Percentiles rank a stretch among this genome's conserved stretches.
Conservation (phyloP, 441 rosid species). For the Syzygium malaccense region DNA sequence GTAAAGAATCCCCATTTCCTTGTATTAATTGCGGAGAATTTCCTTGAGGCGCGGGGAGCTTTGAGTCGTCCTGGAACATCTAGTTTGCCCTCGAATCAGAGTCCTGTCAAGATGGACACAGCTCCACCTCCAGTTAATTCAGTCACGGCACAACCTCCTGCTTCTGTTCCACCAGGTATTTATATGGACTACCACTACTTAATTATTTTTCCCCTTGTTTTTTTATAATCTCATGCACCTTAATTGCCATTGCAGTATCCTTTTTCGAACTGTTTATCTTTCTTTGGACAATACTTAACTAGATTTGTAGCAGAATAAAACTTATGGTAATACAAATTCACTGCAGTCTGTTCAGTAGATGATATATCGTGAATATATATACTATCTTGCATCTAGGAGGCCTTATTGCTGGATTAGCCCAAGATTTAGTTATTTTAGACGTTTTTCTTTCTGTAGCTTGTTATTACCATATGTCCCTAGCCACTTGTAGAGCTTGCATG, state of each 20-base stretch:
- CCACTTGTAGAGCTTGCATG: not conserved
- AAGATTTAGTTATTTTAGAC: not conserved
- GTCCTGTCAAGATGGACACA: conserved; percentile 81
- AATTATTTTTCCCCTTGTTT: not conserved
- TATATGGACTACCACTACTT: not conserved
- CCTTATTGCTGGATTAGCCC: not conserved
- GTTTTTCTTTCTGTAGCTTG: not conserved
- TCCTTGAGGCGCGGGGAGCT: conserved; percentile 90
- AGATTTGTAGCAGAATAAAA: not conserved
- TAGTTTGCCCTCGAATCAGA: conserved; percentile 57
- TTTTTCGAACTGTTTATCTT: not conserved
- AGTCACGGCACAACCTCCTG: conserved; percentile 56
- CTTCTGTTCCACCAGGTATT: conserved; percentile 63
- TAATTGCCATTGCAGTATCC: not conserved
- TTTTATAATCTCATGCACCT: not conserved
- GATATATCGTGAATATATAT: not conserved
- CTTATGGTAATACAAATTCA: not conserved
- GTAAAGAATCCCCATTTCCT: conserved; percentile 73
- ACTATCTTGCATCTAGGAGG: not conserved
- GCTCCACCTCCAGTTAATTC: conserved; percentile 41
- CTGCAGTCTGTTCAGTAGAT: not conserved
- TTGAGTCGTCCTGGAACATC: conserved; percentile 66
- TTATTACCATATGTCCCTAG: not conserved
- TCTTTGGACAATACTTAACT: not conserved
- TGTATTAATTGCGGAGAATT: conserved; percentile 77